Percentiles rank a stretch among this genome's conserved stretches.
These are phyloP conservation scores for Tolypocladium inflatum DNA, from an alignment of 2,329 filamentous ascomycete genomes.

Conservation along the genomic window DNA sequence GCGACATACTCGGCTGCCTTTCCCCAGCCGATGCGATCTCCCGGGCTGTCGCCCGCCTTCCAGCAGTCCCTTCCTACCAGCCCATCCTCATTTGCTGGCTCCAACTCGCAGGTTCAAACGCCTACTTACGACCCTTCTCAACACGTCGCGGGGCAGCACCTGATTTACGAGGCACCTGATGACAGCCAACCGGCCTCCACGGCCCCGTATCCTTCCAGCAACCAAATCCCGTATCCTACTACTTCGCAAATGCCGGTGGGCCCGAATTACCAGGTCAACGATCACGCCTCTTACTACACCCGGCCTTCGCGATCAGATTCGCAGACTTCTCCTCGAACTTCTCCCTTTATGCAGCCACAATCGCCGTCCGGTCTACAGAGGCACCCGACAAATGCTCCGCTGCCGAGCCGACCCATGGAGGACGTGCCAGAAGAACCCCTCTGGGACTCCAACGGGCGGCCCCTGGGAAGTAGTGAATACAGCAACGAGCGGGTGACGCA, in stretches of 20 bases:
- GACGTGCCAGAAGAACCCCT: constrained; percentile 29
- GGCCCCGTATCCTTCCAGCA: constrained; percentile 22
- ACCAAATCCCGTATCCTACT: constrained; percentile 40
- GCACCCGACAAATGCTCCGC: constrained; percentile 50
- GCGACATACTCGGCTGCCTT: constrained; percentile 19
- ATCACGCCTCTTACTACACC: constrained; percentile 35
- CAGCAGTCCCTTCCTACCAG: constrained; percentile 29
- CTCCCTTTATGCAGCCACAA: constrained; percentile 31
- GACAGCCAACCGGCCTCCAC: constrained; percentile 7
- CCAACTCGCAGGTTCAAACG: constrained; percentile 15
- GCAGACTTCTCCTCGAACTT: constrained; percentile 35
- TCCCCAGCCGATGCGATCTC: constrained; percentile 13
- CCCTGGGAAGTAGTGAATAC: constrained; percentile 13
- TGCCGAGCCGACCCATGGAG: constrained; percentile 44
- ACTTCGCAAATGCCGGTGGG: constrained; percentile 44
- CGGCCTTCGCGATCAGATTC: constrained; percentile 39
- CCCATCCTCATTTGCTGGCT: constrained; percentile 17
- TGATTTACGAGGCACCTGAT: constrained; percentile 10
- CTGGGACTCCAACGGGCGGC: constrained; percentile 28
- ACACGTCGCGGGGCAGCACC: constrained; percentile 19
- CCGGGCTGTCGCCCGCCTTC: constrained; percentile 24
- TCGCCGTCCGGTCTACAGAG: constrained; percentile 38
- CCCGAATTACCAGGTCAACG: constrained; percentile 37
- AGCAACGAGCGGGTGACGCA: constrained; percentile 32
- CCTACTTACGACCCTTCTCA: constrained; percentile 28